Evolutionary conservation across 768 basidiomycete species (phyloP).

Genomic region (Glaciozyma antarctica): DNA sequence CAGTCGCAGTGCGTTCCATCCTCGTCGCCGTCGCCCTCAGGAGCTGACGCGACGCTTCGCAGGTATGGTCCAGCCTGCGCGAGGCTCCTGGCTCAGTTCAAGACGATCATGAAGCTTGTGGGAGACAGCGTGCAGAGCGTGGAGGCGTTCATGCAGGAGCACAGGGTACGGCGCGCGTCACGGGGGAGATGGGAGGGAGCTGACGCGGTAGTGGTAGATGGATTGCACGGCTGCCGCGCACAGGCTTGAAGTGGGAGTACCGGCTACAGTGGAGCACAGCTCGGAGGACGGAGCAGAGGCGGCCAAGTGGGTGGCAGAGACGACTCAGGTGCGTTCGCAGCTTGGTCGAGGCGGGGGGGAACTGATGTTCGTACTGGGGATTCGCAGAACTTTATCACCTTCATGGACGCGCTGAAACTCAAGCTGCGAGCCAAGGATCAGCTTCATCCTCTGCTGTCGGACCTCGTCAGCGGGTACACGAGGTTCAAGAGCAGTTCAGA

Average conservation of each 20-base stretch:
- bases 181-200: not conserved
- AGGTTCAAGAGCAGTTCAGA: constrained; percentile 90
- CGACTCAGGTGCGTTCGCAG: constrained; percentile 63
- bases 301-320: constrained; percentile 94
- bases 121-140: constrained; percentile 74
- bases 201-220: constrained; percentile 49
- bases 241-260: constrained; percentile 80
- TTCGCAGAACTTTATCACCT: constrained; percentile 83
- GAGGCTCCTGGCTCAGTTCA: constrained; percentile 87
- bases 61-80: constrained; percentile 97
- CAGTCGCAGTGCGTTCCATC: constrained; percentile 59
- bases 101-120: constrained; percentile 92
- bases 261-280: constrained; percentile 92
- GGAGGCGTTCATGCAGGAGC: constrained; percentile 83
- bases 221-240: constrained; percentile 88
- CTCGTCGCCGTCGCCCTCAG: no score
- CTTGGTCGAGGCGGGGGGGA: not conserved
- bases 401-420: constrained; percentile 93
- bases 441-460: constrained; percentile 84
- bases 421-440: constrained; percentile 93
- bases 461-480: constrained; percentile 88
- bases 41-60: constrained; percentile 36
- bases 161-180: constrained; percentile 52
- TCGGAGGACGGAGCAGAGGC: constrained; percentile 86
- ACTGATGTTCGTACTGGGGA: not conserved